Percentiles rank a stretch among this genome's conserved stretches.
These are phyloP conservation scores for Prunella vulgaris DNA, from an alignment of 257 asterid genomes.

Conservation along the genomic window DNA sequence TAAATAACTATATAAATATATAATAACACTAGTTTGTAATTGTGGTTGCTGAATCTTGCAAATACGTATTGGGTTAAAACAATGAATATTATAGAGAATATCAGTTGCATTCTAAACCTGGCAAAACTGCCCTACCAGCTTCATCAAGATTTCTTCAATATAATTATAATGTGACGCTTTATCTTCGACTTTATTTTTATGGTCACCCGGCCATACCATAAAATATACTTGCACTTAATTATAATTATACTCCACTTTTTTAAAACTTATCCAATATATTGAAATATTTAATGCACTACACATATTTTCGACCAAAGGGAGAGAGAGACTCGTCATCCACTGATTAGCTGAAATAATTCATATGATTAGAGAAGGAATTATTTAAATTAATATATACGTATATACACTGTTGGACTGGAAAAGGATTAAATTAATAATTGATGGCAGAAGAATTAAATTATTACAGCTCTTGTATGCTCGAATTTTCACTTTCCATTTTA, in stretches of 20 bases:
- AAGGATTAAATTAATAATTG: too few species aligned
- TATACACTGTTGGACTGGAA: too few species aligned
- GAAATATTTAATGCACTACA: neutral
- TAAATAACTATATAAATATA: too few species aligned
- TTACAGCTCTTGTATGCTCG: too few species aligned
- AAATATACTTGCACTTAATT: neutral
- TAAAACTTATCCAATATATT: neutral
- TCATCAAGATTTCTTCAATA: neutral
- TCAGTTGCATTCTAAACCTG: constrained; percentile 7
- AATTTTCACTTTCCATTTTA: too few species aligned
- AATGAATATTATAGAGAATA: constrained; percentile 9
- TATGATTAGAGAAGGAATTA: neutral
- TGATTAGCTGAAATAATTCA: too few species aligned
- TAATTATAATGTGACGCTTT: neutral
- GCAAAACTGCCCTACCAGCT: constrained; percentile 1
- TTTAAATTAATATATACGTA: neutral
- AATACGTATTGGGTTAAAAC: neutral
- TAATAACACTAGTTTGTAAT: too few species aligned
- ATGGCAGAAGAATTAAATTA: too few species aligned
- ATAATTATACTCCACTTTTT: neutral
- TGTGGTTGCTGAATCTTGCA: too few species aligned
- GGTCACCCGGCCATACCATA: too few species aligned
- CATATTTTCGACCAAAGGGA: neutral
- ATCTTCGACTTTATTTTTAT: too few species aligned
- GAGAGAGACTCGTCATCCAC: neutral